These are phyloP conservation scores for Hibiscus mutabilis DNA, from an alignment of 345 rosid species.

Conservation along the genomic window DNA sequence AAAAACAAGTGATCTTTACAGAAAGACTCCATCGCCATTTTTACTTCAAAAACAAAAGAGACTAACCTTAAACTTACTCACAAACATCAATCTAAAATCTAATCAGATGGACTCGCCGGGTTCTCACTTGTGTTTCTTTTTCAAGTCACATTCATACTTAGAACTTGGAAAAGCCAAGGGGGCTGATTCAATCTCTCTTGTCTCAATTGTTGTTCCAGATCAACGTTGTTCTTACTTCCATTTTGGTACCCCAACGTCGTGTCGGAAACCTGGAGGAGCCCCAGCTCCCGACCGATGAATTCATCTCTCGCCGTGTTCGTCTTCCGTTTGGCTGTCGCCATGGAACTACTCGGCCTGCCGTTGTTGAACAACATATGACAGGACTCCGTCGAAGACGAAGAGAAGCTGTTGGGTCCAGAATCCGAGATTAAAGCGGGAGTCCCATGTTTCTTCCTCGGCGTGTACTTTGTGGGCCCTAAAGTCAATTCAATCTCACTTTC, in stretches of 20 bases:
- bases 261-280: slow-evolving; percentile 23
- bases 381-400: slow-evolving; percentile 66
- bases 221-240: slow-evolving; percentile 21
- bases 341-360: not conserved
- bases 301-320: not conserved
- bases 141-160: slow-evolving; percentile 67
- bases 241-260: slow-evolving; percentile 19
- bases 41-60: not conserved
- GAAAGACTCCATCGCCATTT: slow-evolving; percentile 17
- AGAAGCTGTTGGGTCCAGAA: slow-evolving; percentile 55
- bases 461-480: slow-evolving; percentile 54
- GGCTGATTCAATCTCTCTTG: slow-evolving; percentile 47
- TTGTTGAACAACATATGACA: slow-evolving; percentile 40
- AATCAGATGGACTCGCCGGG: slow-evolving; percentile 21
- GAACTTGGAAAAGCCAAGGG: slow-evolving; percentile 77
- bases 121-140: not conserved
- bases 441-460: slow-evolving; percentile 36
- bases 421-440: slow-evolving; percentile 29
- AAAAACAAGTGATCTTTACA: slow-evolving; percentile 31
- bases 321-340: slow-evolving; percentile 2
- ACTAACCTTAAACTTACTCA: slow-evolving; percentile 15
- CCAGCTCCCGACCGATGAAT: slow-evolving; percentile 15
- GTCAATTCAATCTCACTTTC: slow-evolving; percentile 90
- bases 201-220: slow-evolving; percentile 44
- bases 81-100: slow-evolving; percentile 28